Evolutionary conservation across 2,329 filamentous ascomycete genomes (phyloP), one percentile per base, ranked within the genome.

Genomic region (Acrocalymma vagum): DNA sequence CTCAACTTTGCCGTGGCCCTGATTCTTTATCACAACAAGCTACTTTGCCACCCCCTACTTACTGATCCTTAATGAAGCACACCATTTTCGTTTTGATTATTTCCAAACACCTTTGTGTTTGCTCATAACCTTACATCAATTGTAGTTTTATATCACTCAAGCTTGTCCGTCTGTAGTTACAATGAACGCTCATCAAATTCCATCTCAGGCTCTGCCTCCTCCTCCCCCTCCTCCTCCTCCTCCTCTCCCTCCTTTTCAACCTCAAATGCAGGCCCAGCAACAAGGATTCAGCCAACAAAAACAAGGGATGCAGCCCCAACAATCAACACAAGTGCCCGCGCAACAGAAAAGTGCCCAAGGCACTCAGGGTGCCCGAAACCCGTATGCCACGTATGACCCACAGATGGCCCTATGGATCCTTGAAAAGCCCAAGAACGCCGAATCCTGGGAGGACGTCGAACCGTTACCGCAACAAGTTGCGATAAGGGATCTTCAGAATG

Each of bases 341-440:
- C 48, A 53, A 15, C 43, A 51, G 22, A 57, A 46, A 22, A 42
- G 18, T 25, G 20, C 30, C n/a, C 45, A 38, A 30, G 28, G 42
- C 9, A 35, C 50, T 26, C 46, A 50, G n/a, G 14, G 40, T 22
- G 10, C 24, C 6, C 43, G 45, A 3, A 42, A 33, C 13, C 30
- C 21, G 16, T 48, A 45, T 31, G 26, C 38, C 21, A 48, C 34
- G 6, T 54, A 50, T 32, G 44, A 55, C 14, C 61, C 62, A 5
- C 49, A 61, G 29, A 24, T 65, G 7, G 48, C 52, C 4, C 37
- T 57, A 13, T 69, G 60, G 47, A 58, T 52, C 3, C 30, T 66
- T 3, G 53, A 59, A 29, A 64, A 55, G 42, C 50, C 45, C 14
- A 53, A 44, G 14, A 44, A 48, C 13, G 40, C 41, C 5, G 46